These are phyloP conservation scores for Puya raimondii DNA, from an alignment of 176 grass and related monocot species.

Conservation along the genomic window DNA sequence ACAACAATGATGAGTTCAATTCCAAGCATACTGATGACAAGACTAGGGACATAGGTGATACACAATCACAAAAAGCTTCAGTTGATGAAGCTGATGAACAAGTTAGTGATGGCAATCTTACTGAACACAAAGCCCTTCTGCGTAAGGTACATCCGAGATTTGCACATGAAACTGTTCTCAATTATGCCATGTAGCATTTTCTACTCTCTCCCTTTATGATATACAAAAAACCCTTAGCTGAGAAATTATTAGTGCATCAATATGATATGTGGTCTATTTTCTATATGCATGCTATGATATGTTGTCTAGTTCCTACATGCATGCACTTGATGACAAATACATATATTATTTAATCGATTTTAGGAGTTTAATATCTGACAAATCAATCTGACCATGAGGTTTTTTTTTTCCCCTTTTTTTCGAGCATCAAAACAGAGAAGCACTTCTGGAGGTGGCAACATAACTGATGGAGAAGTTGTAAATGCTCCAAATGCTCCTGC, in stretches of 20 bases:
- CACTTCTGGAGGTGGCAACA: conserved; percentile 21
- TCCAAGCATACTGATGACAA: conserved; percentile 22
- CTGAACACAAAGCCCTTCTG: conserved; percentile 40
- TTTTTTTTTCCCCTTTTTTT: conserved; percentile 5
- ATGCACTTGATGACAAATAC: too few relatives aligned
- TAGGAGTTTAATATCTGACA: background rate
- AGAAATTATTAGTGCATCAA: too few relatives aligned
- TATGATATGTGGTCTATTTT: conserved; percentile 1
- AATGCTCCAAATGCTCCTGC: conserved; percentile 26
- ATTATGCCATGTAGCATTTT: too few relatives aligned
- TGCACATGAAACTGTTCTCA: background rate
- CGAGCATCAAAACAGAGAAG: conserved; percentile 32
- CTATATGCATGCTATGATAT: background rate
- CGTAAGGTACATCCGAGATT: conserved; percentile 55
- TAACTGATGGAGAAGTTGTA: conserved; percentile 18
- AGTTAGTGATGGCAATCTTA: conserved; percentile 25
- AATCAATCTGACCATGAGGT: background rate
- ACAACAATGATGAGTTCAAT: conserved; percentile 28
- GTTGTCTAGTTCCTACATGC: too few relatives aligned
- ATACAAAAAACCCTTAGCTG: background rate
- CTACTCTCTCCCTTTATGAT: background rate
- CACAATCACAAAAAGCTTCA: conserved; percentile 2
- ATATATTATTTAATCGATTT: background rate
- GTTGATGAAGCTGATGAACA: conserved; percentile 25
- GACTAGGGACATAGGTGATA: conserved; percentile 7